phyloP scores from a whole-genome alignment of 306 rosid species.

The Fragaria ananassa region DNA sequence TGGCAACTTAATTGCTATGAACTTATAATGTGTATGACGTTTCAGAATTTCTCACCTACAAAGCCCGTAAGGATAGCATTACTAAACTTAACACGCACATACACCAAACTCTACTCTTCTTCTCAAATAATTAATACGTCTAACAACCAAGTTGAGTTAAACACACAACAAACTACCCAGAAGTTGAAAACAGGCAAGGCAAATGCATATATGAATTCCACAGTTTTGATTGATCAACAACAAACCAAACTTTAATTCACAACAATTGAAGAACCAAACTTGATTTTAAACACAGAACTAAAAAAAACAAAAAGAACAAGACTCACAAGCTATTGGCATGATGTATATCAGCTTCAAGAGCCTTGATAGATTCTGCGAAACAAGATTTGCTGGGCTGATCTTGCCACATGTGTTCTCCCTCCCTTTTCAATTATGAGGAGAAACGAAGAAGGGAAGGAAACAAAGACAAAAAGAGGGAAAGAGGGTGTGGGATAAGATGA shows the following conservation, averaged over 20 bases:
- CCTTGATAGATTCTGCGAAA: slow-evolving; percentile 56
- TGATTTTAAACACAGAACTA: neutral
- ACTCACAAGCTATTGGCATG: slow-evolving; percentile 72
- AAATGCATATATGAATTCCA: slow-evolving; percentile 18
- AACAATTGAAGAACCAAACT: neutral
- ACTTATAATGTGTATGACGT: neutral
- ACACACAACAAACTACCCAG: slow-evolving; percentile 23
- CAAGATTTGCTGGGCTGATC: slow-evolving; percentile 37
- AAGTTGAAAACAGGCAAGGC: neutral
- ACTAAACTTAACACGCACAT: neutral
- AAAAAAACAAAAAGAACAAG: neutral
- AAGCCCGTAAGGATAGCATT: neutral
- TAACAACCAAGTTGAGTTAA: slow-evolving; percentile 13
- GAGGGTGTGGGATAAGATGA: slow-evolving; percentile 9
- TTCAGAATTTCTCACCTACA: neutral
- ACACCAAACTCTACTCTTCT: slow-evolving; percentile 16
- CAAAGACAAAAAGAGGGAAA: slow-evolving; percentile 2
- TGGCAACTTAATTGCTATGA: neutral
- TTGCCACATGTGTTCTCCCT: slow-evolving; percentile 48
- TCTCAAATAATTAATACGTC: slow-evolving; percentile 15
- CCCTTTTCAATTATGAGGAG: slow-evolving; percentile 5
- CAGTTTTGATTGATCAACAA: slow-evolving; percentile 12
- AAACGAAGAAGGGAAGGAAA: slow-evolving; percentile 3
- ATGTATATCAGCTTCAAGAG: slow-evolving; percentile 67
- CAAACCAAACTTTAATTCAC: neutral